Evolutionary conservation across 768 basidiomycete genomes (phyloP).

Genomic region (Podaxis pistillaris): DNA sequence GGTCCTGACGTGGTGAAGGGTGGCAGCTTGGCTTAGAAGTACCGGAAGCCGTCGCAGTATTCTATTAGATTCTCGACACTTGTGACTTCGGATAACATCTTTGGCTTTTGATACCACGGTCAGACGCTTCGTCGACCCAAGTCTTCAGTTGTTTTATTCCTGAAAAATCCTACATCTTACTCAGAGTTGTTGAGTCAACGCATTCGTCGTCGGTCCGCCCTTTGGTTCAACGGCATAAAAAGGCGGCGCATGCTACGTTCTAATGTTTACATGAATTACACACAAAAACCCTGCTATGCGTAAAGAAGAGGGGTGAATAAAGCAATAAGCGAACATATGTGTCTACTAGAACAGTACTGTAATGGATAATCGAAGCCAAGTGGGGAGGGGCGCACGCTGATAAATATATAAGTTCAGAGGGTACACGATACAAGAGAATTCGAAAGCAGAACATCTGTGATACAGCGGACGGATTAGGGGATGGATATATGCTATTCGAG

Average conservation of each 20-base stretch:
- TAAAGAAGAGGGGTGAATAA: background rate
- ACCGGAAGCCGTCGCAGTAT: constrained; percentile 61
- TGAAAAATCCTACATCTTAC: background rate
- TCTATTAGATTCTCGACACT: constrained; percentile 73
- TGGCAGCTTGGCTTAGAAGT: constrained; percentile 65
- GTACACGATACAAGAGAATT: background rate
- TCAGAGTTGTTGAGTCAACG: background rate
- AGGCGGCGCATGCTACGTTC: constrained; percentile 74
- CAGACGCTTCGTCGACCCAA: constrained; percentile 81
- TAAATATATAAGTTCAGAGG: constrained; percentile 1
- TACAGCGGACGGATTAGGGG: constrained; percentile 16
- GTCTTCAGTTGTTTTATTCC: constrained; percentile 43
- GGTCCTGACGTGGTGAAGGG: constrained; percentile 78
- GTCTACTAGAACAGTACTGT: constrained; percentile 14
- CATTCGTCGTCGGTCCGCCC: constrained; percentile 51
- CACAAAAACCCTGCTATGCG: constrained; percentile 13
- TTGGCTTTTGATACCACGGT: constrained; percentile 86
- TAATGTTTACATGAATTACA: constrained; percentile 28
- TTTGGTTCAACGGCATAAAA: constrained; percentile 61
- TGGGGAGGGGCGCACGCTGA: background rate
- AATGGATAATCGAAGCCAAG: background rate
- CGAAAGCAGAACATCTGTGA: background rate
- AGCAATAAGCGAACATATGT: constrained; percentile 8
- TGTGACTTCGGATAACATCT: constrained; percentile 66
- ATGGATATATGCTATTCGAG: constrained; percentile 22